These are phyloP conservation scores for Agrostemma githago DNA, from an alignment of 148 eudicot species.

Conservation along the genomic window DNA sequence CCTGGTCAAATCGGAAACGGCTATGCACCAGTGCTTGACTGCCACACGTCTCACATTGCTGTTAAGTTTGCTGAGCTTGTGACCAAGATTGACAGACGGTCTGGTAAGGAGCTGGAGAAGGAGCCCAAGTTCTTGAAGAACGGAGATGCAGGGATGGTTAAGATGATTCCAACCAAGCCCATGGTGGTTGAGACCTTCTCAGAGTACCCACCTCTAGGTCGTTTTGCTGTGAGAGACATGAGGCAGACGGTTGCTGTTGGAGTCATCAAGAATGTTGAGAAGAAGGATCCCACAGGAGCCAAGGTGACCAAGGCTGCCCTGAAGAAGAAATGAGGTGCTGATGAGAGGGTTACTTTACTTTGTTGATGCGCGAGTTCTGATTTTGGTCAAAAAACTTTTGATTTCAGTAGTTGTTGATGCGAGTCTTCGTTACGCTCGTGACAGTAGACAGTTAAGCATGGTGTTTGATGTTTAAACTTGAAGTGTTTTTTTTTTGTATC, in stretches of 20 bases:
- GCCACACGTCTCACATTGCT: slow-evolving; percentile 52
- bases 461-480: too few species aligned
- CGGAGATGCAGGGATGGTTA: slow-evolving; percentile 42
- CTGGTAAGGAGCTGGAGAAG: slow-evolving; percentile 48
- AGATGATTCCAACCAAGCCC: slow-evolving; percentile 50
- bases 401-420: too few species aligned
- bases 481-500: too few species aligned
- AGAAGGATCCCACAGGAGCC: slow-evolving; percentile 48
- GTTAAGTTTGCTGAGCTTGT: slow-evolving; percentile 43
- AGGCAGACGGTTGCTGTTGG: slow-evolving; percentile 50
- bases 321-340: slow-evolving; percentile 31
- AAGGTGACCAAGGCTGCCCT: slow-evolving; percentile 48
- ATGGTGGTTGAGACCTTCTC: slow-evolving; percentile 50
- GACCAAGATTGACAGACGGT: slow-evolving; percentile 46
- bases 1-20: slow-evolving; percentile 48
- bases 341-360: neutral
- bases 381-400: too few species aligned
- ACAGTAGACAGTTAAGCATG: too few species aligned
- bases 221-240: slow-evolving; percentile 47
- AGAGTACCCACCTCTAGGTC: slow-evolving; percentile 41
- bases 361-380: too few species aligned
- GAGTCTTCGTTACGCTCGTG: too few species aligned
- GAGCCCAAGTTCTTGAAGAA: slow-evolving; percentile 49
- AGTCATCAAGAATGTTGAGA: slow-evolving; percentile 46
- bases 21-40: slow-evolving; percentile 42